A percentile compares a stretch with the other conserved stretches of the same genome.
These are phyloP conservation scores for Aspergillus fumigatus DNA, from an alignment of 2,329 filamentous ascomycete species.

Conservation along the genomic window DNA sequence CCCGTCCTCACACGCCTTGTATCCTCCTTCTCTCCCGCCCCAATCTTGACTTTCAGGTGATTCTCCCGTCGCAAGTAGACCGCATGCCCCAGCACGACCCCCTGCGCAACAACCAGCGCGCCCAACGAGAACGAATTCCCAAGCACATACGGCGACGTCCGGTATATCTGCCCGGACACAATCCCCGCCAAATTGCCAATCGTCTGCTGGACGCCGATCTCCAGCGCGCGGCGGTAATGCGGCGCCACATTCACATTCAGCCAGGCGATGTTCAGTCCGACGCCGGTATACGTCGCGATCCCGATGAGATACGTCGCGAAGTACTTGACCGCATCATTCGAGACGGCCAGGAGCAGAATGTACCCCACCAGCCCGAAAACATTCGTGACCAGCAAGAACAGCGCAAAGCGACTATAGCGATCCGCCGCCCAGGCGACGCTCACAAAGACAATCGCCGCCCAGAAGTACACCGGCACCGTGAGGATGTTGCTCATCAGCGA, in stretches of 20 bases:
- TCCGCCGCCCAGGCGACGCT: conserved; percentile 46
- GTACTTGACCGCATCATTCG: conserved; percentile 47
- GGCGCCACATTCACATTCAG: conserved; percentile 46
- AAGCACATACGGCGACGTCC: conserved; percentile 31
- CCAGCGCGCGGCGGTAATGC: conserved; percentile 47
- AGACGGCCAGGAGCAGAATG: conserved; percentile 46
- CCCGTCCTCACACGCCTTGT: conserved; percentile 44
- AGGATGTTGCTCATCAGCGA: conserved; percentile 51
- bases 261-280: conserved; percentile 47
- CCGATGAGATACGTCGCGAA: conserved; percentile 49
- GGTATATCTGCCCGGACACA: conserved; percentile 46
- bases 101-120: conserved; percentile 29
- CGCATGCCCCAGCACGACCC: conserved; percentile 38
- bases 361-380: conserved; percentile 48
- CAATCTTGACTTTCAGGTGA: conserved; percentile 35
- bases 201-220: conserved; percentile 45
- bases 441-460: conserved; percentile 46
- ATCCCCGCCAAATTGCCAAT: conserved; percentile 48
- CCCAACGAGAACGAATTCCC: conserved; percentile 37
- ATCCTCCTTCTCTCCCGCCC: conserved; percentile 39
- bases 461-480: conserved; percentile 55
- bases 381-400: conserved; percentile 33
- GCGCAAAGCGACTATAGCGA: conserved; percentile 27
- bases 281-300: conserved; percentile 45
- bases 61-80: conserved; percentile 44